These are phyloP conservation scores for Populus simonii DNA, from an alignment of 345 rosid genomes.

Conservation along the genomic window DNA sequence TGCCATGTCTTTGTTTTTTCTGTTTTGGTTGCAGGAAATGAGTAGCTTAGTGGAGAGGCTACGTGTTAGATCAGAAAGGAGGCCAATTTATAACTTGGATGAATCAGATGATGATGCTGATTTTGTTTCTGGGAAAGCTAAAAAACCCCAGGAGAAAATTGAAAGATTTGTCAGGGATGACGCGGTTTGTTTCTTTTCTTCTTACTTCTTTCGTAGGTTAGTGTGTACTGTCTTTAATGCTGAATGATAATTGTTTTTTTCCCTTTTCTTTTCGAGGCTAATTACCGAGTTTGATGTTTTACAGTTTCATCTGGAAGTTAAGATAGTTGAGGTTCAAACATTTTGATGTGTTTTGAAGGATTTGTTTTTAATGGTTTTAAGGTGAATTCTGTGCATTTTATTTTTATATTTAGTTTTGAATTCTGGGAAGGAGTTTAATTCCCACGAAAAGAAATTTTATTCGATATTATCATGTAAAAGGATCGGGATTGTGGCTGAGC, in stretches of 20 bases:
- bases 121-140: slow-evolving; percentile 47
- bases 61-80: slow-evolving; percentile 78
- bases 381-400: neutral
- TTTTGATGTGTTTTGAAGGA: neutral
- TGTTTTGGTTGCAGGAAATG: slow-evolving; percentile 57
- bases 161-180: slow-evolving; percentile 79
- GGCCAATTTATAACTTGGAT: slow-evolving; percentile 79
- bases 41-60: slow-evolving; percentile 98
- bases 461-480: neutral
- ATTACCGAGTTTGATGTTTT: neutral
- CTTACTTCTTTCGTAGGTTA: neutral
- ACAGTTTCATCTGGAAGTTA: neutral
- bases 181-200: slow-evolving; percentile 48
- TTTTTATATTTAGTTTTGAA: neutral
- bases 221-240: neutral
- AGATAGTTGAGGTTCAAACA: neutral
- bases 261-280: neutral
- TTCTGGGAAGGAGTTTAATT: neutral
- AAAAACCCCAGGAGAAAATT: slow-evolving; percentile 47
- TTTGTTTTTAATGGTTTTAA: neutral
- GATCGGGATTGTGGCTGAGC: neutral
- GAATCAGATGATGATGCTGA: slow-evolving; percentile 94
- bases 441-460: neutral
- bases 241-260: neutral
- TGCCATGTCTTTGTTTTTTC: neutral